Conservation (phyloP, 2,329 filamentous ascomycete genomes). For the Scytalidium sp. region DNA sequence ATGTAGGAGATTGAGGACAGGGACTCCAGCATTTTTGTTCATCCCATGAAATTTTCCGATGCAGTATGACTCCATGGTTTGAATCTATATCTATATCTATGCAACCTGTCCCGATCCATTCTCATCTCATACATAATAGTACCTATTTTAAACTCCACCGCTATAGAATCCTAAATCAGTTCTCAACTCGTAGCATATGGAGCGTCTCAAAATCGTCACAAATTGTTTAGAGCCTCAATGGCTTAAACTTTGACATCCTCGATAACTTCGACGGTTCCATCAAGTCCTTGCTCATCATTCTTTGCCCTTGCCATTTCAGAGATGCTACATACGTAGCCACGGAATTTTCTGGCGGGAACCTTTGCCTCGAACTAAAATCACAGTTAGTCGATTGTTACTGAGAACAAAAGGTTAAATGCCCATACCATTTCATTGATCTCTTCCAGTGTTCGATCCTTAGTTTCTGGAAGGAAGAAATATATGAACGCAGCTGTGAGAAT, state of each 20-base stretch:
- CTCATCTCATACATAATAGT: too few relatives aligned
- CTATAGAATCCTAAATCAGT: too few relatives aligned
- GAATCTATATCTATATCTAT: too few relatives aligned
- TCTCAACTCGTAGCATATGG: too few relatives aligned
- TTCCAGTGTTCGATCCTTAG: constrained; percentile 37
- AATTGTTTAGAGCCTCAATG: too few relatives aligned
- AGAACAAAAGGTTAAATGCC: background rate
- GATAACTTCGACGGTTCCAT: background rate
- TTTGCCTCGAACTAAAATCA: constrained; percentile 29
- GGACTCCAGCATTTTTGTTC: background rate
- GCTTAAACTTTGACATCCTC: background rate
- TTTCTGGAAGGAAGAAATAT: constrained; percentile 18
- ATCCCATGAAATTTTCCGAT: background rate
- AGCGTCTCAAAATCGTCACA: too few relatives aligned
- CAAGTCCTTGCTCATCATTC: background rate
- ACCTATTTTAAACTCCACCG: too few relatives aligned
- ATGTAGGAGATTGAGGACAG: too few relatives aligned
- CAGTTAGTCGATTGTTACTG: background rate
- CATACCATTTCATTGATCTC: constrained; percentile 52
- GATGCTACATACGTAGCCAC: constrained; percentile 26
- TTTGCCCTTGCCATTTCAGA: background rate
- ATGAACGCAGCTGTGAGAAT: constrained; percentile 13
- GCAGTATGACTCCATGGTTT: too few relatives aligned
- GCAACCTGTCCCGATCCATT: too few relatives aligned
- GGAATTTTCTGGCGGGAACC: constrained; percentile 40